phyloP scores from a whole-genome alignment of 202 grass and related monocot genomes.

The Schoenoplectus tabernaemontani region DNA sequence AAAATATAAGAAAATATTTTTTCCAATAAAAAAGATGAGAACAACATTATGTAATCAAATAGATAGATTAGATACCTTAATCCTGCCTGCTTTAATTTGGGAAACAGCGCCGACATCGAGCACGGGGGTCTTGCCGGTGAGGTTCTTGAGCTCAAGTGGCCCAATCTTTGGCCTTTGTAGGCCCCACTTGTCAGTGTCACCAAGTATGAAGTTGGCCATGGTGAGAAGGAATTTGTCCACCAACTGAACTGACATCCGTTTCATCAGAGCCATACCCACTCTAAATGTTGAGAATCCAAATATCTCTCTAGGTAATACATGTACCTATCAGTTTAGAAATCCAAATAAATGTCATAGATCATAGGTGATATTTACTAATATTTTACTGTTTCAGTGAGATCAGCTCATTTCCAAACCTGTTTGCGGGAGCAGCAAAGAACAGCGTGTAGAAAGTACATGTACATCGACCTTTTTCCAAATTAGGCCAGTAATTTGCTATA shows the following conservation, averaged over 20 bases:
- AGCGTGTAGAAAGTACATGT: constrained; percentile 1
- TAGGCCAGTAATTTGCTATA: background rate
- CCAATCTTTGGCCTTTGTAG: constrained; percentile 71
- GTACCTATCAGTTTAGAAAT: constrained; percentile 40
- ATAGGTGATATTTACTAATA: background rate
- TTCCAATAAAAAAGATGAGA: background rate
- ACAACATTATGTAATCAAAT: background rate
- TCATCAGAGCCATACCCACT: constrained; percentile 61
- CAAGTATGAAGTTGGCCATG: constrained; percentile 45
- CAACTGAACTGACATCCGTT: constrained; percentile 40
- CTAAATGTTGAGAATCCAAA: constrained; percentile 74
- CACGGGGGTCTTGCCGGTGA: constrained; percentile 81
- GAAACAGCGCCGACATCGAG: constrained; percentile 77
- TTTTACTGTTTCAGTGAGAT: background rate
- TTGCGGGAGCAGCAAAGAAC: constrained; percentile 3
- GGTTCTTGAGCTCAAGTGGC: constrained; percentile 86
- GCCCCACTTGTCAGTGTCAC: constrained; percentile 61
- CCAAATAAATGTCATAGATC: background rate
- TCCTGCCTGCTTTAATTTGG: constrained; percentile 91
- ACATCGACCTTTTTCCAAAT: background rate
- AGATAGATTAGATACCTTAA: constrained; percentile 45
- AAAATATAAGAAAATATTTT: background rate
- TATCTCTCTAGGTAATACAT: constrained; percentile 78
- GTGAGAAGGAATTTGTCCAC: constrained; percentile 74
- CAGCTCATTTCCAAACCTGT: background rate